phyloP scores from a whole-genome alignment of 805 yeast genomes.

The Alloascoidea hylecoeti region DNA sequence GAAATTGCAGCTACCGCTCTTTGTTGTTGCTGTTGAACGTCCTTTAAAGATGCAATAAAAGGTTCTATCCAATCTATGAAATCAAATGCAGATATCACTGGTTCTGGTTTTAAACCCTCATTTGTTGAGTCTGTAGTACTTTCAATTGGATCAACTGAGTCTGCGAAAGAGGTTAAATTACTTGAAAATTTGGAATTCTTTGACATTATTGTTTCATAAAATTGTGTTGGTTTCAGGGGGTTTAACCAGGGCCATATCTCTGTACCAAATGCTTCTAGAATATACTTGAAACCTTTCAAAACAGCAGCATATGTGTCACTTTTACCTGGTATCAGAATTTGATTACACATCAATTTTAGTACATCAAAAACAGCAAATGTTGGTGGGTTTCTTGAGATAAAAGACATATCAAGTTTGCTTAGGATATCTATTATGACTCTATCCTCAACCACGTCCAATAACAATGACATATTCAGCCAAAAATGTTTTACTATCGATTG shows the following conservation, averaged over 20 bases:
- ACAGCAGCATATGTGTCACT: neutral
- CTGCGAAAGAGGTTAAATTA: neutral
- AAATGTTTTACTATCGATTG: neutral
- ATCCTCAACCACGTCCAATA: neutral
- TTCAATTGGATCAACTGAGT: too few species aligned
- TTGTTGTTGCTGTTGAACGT: neutral
- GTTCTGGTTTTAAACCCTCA: neutral
- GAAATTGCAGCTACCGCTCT: neutral
- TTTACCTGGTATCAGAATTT: neutral
- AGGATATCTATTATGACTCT: neutral
- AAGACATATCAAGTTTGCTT: neutral
- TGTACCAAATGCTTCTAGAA: neutral
- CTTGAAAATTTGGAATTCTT: neutral
- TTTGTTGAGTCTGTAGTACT: too few species aligned
- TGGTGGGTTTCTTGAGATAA: neutral
- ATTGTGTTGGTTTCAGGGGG: neutral
- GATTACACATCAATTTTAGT: conserved; percentile 1
- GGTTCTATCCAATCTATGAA: neutral
- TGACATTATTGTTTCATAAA: neutral
- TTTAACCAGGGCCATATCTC: neutral
- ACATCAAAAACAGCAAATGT: neutral
- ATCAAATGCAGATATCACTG: neutral
- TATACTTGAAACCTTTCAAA: neutral
- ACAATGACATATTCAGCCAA: neutral
- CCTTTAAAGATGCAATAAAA: neutral